phyloP scores from a whole-genome alignment of 345 rosid genomes.

The Citrus cavaleriei region DNA sequence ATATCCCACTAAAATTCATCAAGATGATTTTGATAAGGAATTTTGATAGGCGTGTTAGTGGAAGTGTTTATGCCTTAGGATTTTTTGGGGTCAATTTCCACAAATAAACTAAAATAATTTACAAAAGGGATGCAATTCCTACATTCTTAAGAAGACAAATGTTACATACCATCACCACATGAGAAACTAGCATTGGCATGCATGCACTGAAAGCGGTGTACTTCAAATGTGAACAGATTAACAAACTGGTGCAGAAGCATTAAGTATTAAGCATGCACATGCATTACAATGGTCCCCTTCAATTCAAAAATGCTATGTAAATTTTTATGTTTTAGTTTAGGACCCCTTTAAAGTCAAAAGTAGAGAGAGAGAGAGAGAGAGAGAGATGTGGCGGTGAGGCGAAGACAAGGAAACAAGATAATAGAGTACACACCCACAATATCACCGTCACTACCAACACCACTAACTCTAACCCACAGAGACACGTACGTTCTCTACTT shows the following conservation, averaged over 20 bases:
- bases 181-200: not conserved
- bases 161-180: not conserved
- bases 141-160: not conserved
- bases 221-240: not conserved
- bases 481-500: not conserved
- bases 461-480: slow-evolving; percentile 2
- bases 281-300: no score
- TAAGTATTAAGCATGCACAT: no score
- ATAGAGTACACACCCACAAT: not conserved
- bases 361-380: not conserved
- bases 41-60: not conserved
- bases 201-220: not conserved
- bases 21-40: not conserved
- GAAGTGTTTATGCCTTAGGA: not conserved
- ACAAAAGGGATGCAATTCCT: no score
- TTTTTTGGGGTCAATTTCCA: not conserved
- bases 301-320: no score
- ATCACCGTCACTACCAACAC: slow-evolving; percentile 8
- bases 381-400: not conserved
- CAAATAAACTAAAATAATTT: not conserved
- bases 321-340: no score
- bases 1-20: not conserved
- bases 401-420: not conserved
- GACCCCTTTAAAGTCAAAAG: no score
- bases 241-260: not conserved